Evolutionary conservation across 768 basidiomycete genomes (phyloP).

Genomic region (Daedaleopsis sinensis): DNA sequence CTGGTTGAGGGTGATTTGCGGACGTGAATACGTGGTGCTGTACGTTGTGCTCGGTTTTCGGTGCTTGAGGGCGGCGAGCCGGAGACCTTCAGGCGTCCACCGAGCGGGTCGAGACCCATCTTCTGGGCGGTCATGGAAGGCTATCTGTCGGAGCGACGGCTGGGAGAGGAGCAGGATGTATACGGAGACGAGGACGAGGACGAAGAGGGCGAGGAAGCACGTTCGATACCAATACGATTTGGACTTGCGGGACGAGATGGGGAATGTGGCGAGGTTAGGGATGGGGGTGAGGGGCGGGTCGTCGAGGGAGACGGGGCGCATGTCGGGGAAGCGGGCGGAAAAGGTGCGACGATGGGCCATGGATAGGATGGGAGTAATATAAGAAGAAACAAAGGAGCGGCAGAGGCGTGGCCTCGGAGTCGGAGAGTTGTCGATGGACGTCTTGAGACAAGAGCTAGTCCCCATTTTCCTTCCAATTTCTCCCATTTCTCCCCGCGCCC

Average conservation of each 20-base stretch:
- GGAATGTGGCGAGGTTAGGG: constrained; percentile 29
- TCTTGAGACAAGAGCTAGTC: not conserved
- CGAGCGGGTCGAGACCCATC: constrained; percentile 36
- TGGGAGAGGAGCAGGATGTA: constrained; percentile 60
- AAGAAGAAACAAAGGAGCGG: constrained; percentile 25
- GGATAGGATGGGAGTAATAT: constrained; percentile 9
- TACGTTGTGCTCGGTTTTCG: constrained; percentile 11
- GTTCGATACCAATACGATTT: constrained; percentile 47
- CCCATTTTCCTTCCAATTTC: constrained; percentile 5
- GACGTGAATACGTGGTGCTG: constrained; percentile 20
- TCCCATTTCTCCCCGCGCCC: constrained; percentile 6
- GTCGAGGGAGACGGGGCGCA: constrained; percentile 27
- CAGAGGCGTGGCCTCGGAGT: constrained; percentile 20
- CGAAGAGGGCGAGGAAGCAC: constrained; percentile 55
- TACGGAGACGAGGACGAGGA: constrained; percentile 51
- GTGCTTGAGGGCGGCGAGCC: constrained; percentile 26
- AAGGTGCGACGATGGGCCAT: constrained; percentile 35
- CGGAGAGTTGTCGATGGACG: not conserved
- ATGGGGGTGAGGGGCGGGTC: constrained; percentile 32
- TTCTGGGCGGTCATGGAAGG: constrained; percentile 24
- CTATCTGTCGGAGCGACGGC: constrained; percentile 42
- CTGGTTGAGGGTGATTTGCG: constrained; percentile 50
- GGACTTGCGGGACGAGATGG: constrained; percentile 41
- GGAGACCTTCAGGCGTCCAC: constrained; percentile 37
- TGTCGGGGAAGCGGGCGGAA: constrained; percentile 31